A percentile compares a stretch with the other conserved stretches of the same genome.
Conservation (phyloP, 306 rosid genomes). For the Dalbergia cochinchinensis region DNA sequence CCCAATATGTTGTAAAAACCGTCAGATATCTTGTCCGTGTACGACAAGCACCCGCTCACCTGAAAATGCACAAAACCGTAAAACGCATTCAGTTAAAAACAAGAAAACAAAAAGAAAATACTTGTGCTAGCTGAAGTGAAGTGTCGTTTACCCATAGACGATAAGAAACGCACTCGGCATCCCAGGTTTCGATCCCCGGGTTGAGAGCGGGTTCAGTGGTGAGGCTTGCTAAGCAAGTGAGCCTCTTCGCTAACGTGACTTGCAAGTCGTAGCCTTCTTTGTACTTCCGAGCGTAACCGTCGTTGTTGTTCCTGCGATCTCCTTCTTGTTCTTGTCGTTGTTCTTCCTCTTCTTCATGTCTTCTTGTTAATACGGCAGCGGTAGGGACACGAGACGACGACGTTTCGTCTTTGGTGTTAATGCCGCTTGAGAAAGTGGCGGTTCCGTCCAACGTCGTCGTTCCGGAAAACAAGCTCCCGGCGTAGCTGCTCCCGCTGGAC, state of each 20-base stretch:
- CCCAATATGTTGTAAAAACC: conserved; percentile 97
- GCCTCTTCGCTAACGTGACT: conserved; percentile 67
- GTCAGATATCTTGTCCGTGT: conserved; percentile 88
- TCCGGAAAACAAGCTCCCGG: conserved; percentile 86
- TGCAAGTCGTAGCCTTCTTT: conserved; percentile 72
- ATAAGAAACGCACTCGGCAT: conserved; percentile 82
- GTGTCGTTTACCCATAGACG: conserved; percentile 84
- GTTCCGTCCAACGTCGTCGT: conserved; percentile 71
- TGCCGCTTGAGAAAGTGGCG: conserved; percentile 65
- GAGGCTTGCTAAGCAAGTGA: conserved; percentile 68
- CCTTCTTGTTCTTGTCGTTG: conserved; percentile 10
- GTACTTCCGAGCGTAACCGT: conserved; percentile 47
- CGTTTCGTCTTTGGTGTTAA: conserved; percentile 58
- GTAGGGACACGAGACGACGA: conserved; percentile 50
- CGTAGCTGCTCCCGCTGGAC: conserved; percentile 85
- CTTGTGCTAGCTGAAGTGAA: neutral
- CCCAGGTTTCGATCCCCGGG: conserved; percentile 61
- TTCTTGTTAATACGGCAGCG: conserved; percentile 39
- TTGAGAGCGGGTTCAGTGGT: conserved; percentile 62
- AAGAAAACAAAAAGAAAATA: neutral
- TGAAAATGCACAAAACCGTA: conserved; percentile 47
- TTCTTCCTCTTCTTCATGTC: neutral
- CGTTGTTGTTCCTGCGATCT: conserved; percentile 1
- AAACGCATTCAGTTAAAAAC: neutral
- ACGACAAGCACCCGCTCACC: conserved; percentile 96